These are phyloP conservation scores for Arabis alpina DNA, from an alignment of 345 rosid genomes.

Conservation along the genomic window DNA sequence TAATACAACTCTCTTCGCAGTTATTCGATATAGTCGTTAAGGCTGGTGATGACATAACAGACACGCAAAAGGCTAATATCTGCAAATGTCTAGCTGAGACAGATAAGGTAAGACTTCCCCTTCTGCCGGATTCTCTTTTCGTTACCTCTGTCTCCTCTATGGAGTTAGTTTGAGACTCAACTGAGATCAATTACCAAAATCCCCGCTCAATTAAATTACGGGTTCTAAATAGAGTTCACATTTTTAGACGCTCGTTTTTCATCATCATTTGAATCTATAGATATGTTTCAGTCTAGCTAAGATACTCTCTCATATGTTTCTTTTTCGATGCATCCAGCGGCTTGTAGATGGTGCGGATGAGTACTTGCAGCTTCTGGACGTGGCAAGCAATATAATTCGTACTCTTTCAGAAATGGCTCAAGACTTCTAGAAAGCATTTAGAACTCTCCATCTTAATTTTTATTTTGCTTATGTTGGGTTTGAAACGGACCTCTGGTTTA, in stretches of 20 bases:
- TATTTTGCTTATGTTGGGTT: background rate
- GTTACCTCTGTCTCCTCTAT: background rate
- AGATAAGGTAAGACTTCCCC: conserved; percentile 64
- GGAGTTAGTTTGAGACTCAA: conserved; percentile 17
- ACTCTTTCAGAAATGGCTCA: conserved; percentile 78
- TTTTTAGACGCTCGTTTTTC: conserved; percentile 8
- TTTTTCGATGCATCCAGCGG: conserved; percentile 55
- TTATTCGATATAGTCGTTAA: conserved; percentile 68
- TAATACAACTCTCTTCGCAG: conserved; percentile 47
- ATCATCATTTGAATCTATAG: background rate
- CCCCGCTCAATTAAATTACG: background rate
- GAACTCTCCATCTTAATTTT: conserved; percentile 17
- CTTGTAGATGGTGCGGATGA: conserved; percentile 96
- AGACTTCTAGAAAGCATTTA: conserved; percentile 43
- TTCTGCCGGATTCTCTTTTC: background rate
- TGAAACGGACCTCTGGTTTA: background rate
- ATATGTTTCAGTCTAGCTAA: conserved; percentile 17
- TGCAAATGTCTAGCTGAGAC: conserved; percentile 76
- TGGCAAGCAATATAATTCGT: conserved; percentile 67
- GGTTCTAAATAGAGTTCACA: background rate
- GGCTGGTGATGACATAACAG: conserved; percentile 68
- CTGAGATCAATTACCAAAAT: conserved; percentile 1
- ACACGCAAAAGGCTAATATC: conserved; percentile 91
- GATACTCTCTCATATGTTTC: background rate
- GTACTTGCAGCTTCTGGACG: conserved; percentile 91